Evolutionary conservation across 805 yeast species (phyloP), one percentile per base, ranked within the genome.

Genomic region (Sungouiella thailandica): DNA sequence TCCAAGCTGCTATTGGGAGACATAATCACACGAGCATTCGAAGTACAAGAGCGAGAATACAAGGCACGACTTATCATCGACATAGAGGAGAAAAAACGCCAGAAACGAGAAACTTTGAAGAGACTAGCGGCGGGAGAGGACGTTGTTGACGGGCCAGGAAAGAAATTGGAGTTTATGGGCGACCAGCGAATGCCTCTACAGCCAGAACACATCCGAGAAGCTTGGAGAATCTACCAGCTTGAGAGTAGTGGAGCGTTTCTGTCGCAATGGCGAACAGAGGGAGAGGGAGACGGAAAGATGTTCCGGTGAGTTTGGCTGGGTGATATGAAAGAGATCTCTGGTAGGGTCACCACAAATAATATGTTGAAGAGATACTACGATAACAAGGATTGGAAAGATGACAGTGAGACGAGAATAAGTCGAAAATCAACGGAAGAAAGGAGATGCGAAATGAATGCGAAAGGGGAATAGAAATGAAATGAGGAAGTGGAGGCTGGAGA

Each of bases 1-100:
- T 83, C 95, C 2, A 89, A 89, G 53, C 83, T 86, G 47, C 80
- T 85, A 53, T 72, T 88, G n/a, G 95, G 96, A 9, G 97, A 89
- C 47, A 73, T 89, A 12, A 82, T 89, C 9, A 94, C 89, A 41
- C 69, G 76, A 48, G 95, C 96, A 0, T 70, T 80, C 41, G 82
- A 77, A 33, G 76, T 84, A 1, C 89, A 85, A 51, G 65, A 71
- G 35, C 65, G 73, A 37, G 74, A 75, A 47, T 58, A 66, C 47
- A 67, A 72, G 58, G 63, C 65, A 1, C 57, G 57, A 37, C 47
- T 67, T 15, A 56, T 57, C 2, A 29, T 42, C 24, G 69, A 61
- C 26, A 55, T 65, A 5, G 68, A 62, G 13, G 52, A 40, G 4
- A 66, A 47, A 33, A 75, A 72, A 50, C 56, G 37, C 12, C 58